Percentiles rank a stretch among this genome's conserved stretches.
Evolutionary conservation across 1,284 basidiomycete species (phyloP).

Genomic region (Boletus mariae): DNA sequence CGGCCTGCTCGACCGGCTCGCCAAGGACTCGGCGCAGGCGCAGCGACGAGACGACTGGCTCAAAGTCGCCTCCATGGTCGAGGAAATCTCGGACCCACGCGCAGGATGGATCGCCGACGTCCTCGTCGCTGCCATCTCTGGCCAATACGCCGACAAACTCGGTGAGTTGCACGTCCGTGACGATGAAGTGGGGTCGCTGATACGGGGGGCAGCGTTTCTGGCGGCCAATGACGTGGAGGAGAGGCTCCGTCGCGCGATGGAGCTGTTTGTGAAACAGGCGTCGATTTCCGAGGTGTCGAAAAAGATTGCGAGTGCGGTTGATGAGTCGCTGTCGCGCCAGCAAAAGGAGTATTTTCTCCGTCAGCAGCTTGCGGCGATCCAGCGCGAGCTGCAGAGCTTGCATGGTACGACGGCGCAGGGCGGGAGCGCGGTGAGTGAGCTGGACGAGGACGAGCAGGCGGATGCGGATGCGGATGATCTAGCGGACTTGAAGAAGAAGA

Average conservation of each 20-base stretch:
- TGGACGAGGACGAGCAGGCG: constrained; percentile 71
- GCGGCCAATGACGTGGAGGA: constrained; percentile 52
- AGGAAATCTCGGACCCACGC: constrained; percentile 57
- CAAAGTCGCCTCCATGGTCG: constrained; percentile 60
- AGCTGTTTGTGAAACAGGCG: constrained; percentile 65
- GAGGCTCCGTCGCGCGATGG: constrained; percentile 60
- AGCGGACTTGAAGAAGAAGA: constrained; percentile 73
- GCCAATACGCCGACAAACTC: constrained; percentile 66
- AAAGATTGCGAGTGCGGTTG: constrained; percentile 74
- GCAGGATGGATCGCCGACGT: constrained; percentile 73
- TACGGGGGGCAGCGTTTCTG: constrained; percentile 52
- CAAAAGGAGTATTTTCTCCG: constrained; percentile 81
- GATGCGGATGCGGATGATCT: constrained; percentile 80
- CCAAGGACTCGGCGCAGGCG: constrained; percentile 54
- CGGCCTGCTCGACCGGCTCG: constrained; percentile 61
- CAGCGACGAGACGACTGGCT: constrained; percentile 57
- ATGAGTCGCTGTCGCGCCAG: constrained; percentile 74
- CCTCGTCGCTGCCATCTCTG: constrained; percentile 58
- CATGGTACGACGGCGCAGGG: constrained; percentile 25
- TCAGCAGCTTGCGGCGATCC: constrained; percentile 86
- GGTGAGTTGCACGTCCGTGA: constrained; percentile 41
- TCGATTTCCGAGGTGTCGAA: constrained; percentile 74
- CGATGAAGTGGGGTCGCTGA: constrained; percentile 1
- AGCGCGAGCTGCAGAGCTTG: constrained; percentile 77
- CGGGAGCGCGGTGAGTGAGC: constrained; percentile 36